A percentile compares a stretch with the other conserved stretches of the same genome.
Evolutionary conservation across 2,329 filamentous ascomycete genomes (phyloP).

Genomic region (Botrytis pseudocinerea): DNA sequence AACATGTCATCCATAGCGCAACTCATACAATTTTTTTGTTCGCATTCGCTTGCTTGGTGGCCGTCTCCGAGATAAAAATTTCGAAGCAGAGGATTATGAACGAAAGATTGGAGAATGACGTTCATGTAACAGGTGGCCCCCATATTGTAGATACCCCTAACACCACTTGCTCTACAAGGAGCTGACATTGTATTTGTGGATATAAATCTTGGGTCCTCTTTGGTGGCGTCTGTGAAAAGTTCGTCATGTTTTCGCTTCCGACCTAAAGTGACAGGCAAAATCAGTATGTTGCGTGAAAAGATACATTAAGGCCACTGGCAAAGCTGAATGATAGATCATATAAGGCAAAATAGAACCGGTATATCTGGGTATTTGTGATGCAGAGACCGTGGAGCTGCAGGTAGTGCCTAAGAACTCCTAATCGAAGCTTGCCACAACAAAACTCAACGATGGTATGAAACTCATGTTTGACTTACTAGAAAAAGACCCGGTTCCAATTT

Average conservation of each 20-base stretch:
- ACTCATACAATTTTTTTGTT: conserved; percentile 61
- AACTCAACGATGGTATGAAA: neutral
- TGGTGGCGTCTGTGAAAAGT: conserved; percentile 61
- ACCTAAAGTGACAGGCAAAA: conserved; percentile 42
- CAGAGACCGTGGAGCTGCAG: neutral
- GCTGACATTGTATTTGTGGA: conserved; percentile 74
- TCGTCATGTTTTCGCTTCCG: conserved; percentile 79
- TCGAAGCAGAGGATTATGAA: conserved; percentile 89
- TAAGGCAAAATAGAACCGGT: neutral
- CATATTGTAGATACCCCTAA: conserved; percentile 93
- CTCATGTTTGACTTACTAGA: conserved; percentile 51
- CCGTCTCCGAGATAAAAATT: conserved; percentile 92
- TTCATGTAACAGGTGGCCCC: conserved; percentile 99
- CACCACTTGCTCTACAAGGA: conserved; percentile 81
- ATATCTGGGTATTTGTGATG: neutral
- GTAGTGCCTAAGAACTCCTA: neutral
- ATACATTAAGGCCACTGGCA: neutral
- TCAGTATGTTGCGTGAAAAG: conserved; percentile 12
- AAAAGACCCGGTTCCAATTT: conserved; percentile 66
- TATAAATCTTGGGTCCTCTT: conserved; percentile 76
- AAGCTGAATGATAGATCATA: neutral
- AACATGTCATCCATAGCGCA: conserved; percentile 75
- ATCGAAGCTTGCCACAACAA: conserved; percentile 5
- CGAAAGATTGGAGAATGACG: conserved; percentile 87
- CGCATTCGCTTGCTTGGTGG: conserved; percentile 76